Evolutionary conservation across 2,329 filamentous ascomycete genomes (phyloP).

Genomic region (Alternaria infectoria): DNA sequence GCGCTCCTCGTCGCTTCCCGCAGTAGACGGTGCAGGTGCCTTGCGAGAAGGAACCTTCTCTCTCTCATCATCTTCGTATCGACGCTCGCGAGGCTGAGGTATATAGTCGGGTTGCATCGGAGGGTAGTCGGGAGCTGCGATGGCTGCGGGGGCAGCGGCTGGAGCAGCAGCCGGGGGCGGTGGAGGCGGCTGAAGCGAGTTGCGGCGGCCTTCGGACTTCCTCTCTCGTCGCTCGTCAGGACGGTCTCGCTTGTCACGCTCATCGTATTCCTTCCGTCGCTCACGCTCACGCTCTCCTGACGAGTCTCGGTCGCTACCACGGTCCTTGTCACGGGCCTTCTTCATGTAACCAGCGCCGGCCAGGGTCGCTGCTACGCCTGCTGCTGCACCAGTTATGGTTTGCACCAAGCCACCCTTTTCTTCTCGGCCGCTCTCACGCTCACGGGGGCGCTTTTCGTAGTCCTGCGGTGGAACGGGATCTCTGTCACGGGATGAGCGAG

Average conservation of each 20-base stretch:
- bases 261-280: constrained; percentile 37
- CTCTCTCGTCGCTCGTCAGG: constrained; percentile 37
- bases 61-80: constrained; percentile 40
- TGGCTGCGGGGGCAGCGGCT: constrained; percentile 19
- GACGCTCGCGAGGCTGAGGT: constrained; percentile 38
- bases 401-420: constrained; percentile 18
- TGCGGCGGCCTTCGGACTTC: constrained; percentile 23
- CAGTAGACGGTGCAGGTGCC: constrained; percentile 32
- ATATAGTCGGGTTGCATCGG: constrained; percentile 33
- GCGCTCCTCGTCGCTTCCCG: constrained; percentile 44
- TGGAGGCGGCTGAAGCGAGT: constrained; percentile 21
- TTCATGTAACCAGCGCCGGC: constrained; percentile 41
- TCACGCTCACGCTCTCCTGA: constrained; percentile 50
- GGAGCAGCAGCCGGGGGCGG: constrained; percentile 23
- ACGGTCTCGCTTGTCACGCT: constrained; percentile 34
- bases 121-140: constrained; percentile 16
- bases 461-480: constrained; percentile 25
- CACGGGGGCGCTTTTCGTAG: constrained; percentile 43
- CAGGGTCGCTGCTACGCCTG: constrained; percentile 38
- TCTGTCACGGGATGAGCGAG: constrained; percentile 30
- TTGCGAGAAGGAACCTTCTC: constrained; percentile 34
- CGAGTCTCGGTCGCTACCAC: constrained; percentile 14
- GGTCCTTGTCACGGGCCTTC: constrained; percentile 39
- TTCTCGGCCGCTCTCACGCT: constrained; percentile 34
- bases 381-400: constrained; percentile 37